phyloP scores from a whole-genome alignment of 148 eudicot genomes.

The Dysphania ambrosioides region DNA sequence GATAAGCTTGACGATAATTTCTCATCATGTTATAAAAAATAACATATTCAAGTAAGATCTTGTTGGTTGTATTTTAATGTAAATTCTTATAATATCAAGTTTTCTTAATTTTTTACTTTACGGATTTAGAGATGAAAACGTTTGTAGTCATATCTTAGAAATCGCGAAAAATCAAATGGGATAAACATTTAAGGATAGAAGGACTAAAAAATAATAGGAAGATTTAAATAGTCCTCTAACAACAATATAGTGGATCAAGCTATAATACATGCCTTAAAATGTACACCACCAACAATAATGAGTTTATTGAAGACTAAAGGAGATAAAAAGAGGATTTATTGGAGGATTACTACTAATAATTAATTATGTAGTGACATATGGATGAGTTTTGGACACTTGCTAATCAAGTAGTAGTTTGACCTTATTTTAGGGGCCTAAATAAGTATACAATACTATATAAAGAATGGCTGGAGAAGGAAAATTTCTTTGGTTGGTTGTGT shows the following conservation, averaged over 20 bases:
- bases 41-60: no score
- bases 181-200: no score
- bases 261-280: conserved; percentile 3
- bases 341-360: neutral
- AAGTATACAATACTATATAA: neutral
- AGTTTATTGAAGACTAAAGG: neutral
- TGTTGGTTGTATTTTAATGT: no score
- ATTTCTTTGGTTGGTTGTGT: conserved; percentile 8
- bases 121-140: no score
- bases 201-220: no score
- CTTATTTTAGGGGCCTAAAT: neutral
- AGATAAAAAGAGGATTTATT: neutral
- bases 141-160: no score
- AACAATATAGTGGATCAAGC: neutral
- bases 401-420: conserved; percentile 7
- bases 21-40: no score
- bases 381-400: neutral
- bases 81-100: no score
- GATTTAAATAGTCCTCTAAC: neutral
- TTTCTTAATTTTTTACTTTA: no score
- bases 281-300: neutral
- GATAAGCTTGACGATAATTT: no score
- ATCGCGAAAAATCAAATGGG: no score
- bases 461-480: neutral
- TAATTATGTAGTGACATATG: neutral